These are phyloP conservation scores for Apiotrichum sp. DNA, from an alignment of 1,284 basidiomycete species.

Conservation along the genomic window DNA sequence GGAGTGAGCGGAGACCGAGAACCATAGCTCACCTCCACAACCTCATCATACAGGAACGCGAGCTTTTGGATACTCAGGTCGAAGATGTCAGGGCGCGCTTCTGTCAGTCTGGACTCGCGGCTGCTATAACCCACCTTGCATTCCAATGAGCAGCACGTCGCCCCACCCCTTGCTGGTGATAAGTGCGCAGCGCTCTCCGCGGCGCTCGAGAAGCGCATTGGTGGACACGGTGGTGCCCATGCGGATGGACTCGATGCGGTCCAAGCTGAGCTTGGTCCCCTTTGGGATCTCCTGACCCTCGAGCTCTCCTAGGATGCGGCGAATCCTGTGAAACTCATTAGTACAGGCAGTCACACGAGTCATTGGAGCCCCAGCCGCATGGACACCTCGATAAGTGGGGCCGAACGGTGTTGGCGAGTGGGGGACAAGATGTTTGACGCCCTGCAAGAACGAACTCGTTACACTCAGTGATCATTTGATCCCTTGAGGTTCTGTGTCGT, in stretches of 20 bases:
- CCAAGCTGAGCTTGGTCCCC: slow-evolving; percentile 54
- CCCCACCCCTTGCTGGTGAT: slow-evolving; percentile 81
- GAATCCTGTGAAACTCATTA: slow-evolving; percentile 55
- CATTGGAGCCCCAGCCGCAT: too few species aligned
- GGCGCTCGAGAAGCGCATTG: slow-evolving; percentile 89
- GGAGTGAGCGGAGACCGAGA: slow-evolving; percentile 4
- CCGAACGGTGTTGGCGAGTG: too few species aligned
- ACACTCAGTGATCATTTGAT: too few species aligned
- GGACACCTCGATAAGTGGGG: too few species aligned
- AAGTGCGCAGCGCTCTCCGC: slow-evolving; percentile 84
- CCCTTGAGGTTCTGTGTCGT: too few species aligned
- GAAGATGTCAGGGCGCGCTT: slow-evolving; percentile 67
- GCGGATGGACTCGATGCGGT: slow-evolving; percentile 29
- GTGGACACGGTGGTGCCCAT: slow-evolving; percentile 64
- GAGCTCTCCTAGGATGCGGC: slow-evolving; percentile 75
- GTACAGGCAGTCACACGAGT: background rate
- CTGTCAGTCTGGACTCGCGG: background rate
- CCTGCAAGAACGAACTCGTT: too few species aligned
- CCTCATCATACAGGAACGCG: slow-evolving; percentile 68
- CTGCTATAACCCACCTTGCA: slow-evolving; percentile 24
- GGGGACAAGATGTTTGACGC: too few species aligned
- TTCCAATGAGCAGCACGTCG: slow-evolving; percentile 35
- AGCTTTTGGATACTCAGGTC: slow-evolving; percentile 80
- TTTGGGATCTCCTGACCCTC: slow-evolving; percentile 63
- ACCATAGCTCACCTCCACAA: slow-evolving; percentile 61